Base-by-base conservation (phyloP, 305 asterid species). In the Fraxinus platypoda region DNA sequence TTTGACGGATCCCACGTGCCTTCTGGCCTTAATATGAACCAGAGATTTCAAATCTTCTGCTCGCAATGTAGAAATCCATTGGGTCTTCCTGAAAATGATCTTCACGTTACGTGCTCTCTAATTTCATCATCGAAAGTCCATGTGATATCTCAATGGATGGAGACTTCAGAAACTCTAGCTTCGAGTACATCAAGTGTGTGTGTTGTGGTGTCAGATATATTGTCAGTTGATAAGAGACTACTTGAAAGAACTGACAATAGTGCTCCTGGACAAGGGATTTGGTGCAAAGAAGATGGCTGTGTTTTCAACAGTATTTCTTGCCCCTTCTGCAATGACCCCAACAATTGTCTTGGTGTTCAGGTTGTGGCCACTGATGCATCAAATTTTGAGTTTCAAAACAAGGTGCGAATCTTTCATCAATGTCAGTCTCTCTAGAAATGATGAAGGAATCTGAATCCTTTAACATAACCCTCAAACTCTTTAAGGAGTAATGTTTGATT, bases 201-300 rank as follows among this genome's bases (percentile, higher is more conserved):
- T 28, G 89, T 96, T 85, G 72, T 96, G 72, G 84, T 91, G 76
- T 81, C 91, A 43, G 96, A 93, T 78, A 43, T 80, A 75, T 85
- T 87, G 31, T 92, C 89, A 15, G 86, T 93, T 79, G 87, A 93
- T 87, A 88, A 85, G 78, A 84, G 86, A 49, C 75, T 96, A 71
- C 86, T 80, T 76, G 88, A 76, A 79, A 81, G 80, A 80, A 80
- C 87, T 80, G 83, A 72, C 83, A 92, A 86, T 57, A 88, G 83
- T 84, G 81, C 81, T 78, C 79, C 90, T 0, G 95, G 89, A 80
- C 91, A 93, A 80, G 99, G 95, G 74, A 85, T 92, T 88, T 96
- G 99, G 99, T 94, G 98, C 88, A 91, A 90, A 83, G 98, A 93
- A 88, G 99, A 96, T 86, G 99, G 99, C 15, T 96, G 99, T 70